phyloP scores from a whole-genome alignment of 129 eudicot species.

The Flaveria robusta region DNA sequence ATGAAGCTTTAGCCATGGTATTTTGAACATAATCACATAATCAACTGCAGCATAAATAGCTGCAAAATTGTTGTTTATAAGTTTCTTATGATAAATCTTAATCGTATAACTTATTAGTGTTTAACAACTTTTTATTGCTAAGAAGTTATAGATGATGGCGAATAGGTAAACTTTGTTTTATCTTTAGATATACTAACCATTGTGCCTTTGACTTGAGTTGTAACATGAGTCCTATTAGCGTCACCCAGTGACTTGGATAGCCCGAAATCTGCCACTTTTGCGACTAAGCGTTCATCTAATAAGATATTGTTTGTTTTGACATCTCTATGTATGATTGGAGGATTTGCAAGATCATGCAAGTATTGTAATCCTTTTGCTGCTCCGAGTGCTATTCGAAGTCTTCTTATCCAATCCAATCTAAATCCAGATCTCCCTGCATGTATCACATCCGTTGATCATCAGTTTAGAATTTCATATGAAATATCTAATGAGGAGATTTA shows the following conservation, averaged over 20 bases:
- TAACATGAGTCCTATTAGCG: slow-evolving; percentile 45
- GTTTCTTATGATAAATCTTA: no score
- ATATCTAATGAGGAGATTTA: background rate
- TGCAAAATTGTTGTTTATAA: no score
- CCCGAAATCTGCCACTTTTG: slow-evolving; percentile 77
- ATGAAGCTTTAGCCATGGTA: no score
- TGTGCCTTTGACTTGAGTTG: slow-evolving; percentile 81
- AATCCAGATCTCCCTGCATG: slow-evolving; percentile 61
- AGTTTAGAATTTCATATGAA: background rate
- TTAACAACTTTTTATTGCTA: no score
- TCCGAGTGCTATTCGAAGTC: slow-evolving; percentile 63
- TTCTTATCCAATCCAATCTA: slow-evolving; percentile 57
- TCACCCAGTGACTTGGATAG: slow-evolving; percentile 56
- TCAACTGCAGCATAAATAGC: no score
- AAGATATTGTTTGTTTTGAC: slow-evolving; percentile 67
- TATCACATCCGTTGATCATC: background rate
- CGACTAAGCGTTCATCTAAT: slow-evolving; percentile 57
- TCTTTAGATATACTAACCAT: slow-evolving; percentile 51
- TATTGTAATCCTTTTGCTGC: slow-evolving; percentile 72
- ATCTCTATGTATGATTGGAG: slow-evolving; percentile 75
- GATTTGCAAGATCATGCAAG: slow-evolving; percentile 70
- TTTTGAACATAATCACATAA: no score
- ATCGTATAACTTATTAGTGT: no score
- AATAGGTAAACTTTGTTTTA: no score
- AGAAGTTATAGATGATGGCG: no score